phyloP scores from a whole-genome alignment of 23 red algal genomes.

The Gracilaria domingensis region DNA sequence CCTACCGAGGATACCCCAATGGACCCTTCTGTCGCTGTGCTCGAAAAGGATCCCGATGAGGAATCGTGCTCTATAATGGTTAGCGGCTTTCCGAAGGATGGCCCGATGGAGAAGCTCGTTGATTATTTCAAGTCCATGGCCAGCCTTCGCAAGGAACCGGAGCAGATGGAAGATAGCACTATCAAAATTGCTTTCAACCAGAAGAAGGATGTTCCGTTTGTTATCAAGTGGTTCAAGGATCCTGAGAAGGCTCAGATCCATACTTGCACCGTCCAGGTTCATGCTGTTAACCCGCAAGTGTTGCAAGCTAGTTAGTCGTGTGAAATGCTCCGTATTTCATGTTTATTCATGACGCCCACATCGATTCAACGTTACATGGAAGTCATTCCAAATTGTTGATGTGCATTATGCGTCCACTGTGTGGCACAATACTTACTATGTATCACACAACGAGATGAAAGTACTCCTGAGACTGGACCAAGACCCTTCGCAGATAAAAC shows the following conservation, averaged over 20 bases:
- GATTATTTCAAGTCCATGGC: slow-evolving; percentile 61
- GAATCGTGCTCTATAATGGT: slow-evolving; percentile 57
- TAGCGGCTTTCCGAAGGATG: slow-evolving; percentile 38
- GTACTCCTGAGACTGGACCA: background rate
- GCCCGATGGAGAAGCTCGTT: slow-evolving; percentile 29
- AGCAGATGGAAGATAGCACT: slow-evolving; percentile 7
- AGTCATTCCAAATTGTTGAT: background rate
- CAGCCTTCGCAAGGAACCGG: slow-evolving; percentile 55
- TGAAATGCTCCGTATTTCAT: background rate
- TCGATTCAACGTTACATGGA: background rate
- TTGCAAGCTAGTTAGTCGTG: slow-evolving; percentile 31
- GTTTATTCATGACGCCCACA: background rate
- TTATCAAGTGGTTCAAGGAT: slow-evolving; percentile 62
- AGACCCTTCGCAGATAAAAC: background rate
- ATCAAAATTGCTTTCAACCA: slow-evolving; percentile 54
- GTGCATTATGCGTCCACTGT: background rate
- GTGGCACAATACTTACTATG: too few relatives aligned
- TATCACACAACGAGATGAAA: background rate
- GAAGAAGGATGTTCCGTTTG: slow-evolving; percentile 58
- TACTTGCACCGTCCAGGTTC: background rate
- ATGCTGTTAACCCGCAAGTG: slow-evolving; percentile 34
- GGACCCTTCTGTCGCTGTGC: background rate
- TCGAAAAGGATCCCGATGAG: slow-evolving; percentile 51
- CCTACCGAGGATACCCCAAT: slow-evolving; percentile 5
- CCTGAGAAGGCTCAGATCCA: slow-evolving; percentile 49